phyloP scores from a whole-genome alignment of 23 red algal species.

The Gracilaria domingensis region DNA sequence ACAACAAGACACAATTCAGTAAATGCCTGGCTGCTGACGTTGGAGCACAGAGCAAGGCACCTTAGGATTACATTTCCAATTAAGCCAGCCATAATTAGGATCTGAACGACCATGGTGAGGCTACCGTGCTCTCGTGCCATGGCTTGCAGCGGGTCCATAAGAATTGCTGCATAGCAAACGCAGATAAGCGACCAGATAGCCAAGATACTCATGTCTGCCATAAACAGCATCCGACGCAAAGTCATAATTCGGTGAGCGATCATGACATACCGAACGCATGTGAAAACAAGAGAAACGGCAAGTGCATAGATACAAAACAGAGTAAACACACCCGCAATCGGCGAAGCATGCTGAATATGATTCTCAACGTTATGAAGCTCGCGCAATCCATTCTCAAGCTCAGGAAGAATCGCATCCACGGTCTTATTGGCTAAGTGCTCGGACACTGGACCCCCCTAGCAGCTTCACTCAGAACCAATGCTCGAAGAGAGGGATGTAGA shows the following conservation, averaged over 20 bases:
- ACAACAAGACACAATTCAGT: slow-evolving; percentile 46
- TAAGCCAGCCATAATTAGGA: slow-evolving; percentile 47
- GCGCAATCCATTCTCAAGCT: slow-evolving; percentile 6
- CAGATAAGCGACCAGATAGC: slow-evolving; percentile 51
- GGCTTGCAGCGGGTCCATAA: slow-evolving; percentile 38
- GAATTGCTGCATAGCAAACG: slow-evolving; percentile 28
- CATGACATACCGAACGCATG: slow-evolving; percentile 18
- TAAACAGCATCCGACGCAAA: slow-evolving; percentile 54
- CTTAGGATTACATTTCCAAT: slow-evolving; percentile 50
- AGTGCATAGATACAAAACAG: slow-evolving; percentile 42
- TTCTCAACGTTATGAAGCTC: slow-evolving; percentile 16
- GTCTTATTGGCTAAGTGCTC: slow-evolving; percentile 58
- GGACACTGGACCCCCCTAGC: slow-evolving; percentile 29
- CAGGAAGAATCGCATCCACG: slow-evolving; percentile 43
- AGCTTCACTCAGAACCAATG: slow-evolving; percentile 38
- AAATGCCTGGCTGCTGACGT: neutral
- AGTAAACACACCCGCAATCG: slow-evolving; percentile 13
- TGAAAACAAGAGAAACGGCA: slow-evolving; percentile 35
- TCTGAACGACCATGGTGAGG: slow-evolving; percentile 41
- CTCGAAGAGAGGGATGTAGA: slow-evolving; percentile 45
- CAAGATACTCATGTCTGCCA: slow-evolving; percentile 53
- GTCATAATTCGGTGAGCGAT: slow-evolving; percentile 44
- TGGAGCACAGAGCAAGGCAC: slow-evolving; percentile 36
- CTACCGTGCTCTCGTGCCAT: slow-evolving; percentile 44
- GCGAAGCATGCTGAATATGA: slow-evolving; percentile 29